A percentile compares a stretch with the other conserved stretches of the same genome.
Conservation (phyloP, 2,329 filamentous ascomycete genomes). For the Alternaria atra region DNA sequence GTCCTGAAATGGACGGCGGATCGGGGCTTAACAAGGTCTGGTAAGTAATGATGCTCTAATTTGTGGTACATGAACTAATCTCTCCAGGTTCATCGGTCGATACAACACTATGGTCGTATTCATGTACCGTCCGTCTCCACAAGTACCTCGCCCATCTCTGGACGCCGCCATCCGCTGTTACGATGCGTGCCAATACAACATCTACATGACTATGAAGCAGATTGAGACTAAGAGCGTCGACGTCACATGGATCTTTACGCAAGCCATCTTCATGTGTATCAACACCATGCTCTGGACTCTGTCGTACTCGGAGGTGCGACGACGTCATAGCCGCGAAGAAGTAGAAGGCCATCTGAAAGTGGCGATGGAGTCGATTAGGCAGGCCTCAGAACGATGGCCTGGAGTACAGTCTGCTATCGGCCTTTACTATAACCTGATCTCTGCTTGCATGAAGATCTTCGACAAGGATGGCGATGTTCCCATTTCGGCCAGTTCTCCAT, state of each 20-base stretch:
- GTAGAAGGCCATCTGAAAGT: conserved; percentile 78
- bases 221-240: conserved; percentile 80
- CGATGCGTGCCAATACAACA: conserved; percentile 82
- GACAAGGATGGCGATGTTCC: conserved; percentile 66
- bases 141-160: conserved; percentile 84
- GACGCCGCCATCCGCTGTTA: conserved; percentile 84
- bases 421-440: conserved; percentile 85
- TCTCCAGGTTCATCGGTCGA: conserved; percentile 67
- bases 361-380: conserved; percentile 79
- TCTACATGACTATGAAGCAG: conserved; percentile 81
- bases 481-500: conserved; percentile 59
- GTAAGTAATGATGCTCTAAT: conserved; percentile 59
- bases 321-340: conserved; percentile 74
- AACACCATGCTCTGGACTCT: conserved; percentile 93
- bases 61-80: background rate
- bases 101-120: conserved; percentile 91
- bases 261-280: conserved; percentile 88
- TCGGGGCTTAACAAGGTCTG: conserved; percentile 80
- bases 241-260: conserved; percentile 91
- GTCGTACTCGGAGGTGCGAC: conserved; percentile 84
- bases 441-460: conserved; percentile 88
- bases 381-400: conserved; percentile 89
- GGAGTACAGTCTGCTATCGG: conserved; percentile 85
- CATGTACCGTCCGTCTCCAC: conserved; percentile 88
- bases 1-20: conserved; percentile 74